Conservation (phyloP, 306 rosid species). For the Mimosa pudica region DNA sequence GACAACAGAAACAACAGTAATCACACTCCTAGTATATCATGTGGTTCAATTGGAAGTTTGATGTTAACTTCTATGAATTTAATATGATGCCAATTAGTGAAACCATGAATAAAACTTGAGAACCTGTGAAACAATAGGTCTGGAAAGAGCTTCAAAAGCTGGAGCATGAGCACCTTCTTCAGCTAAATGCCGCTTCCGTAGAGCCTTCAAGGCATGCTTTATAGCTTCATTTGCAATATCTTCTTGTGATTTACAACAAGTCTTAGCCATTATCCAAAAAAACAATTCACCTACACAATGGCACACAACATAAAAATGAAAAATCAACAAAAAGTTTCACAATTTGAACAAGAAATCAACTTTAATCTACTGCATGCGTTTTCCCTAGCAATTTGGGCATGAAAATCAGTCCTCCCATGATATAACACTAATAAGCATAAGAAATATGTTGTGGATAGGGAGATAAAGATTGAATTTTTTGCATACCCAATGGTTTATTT, state of each 20-base stretch:
- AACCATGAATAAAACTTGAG: conserved; percentile 24
- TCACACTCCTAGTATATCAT: background rate
- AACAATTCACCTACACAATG: conserved; percentile 10
- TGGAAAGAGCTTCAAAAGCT: conserved; percentile 70
- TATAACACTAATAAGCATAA: no score
- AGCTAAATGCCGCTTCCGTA: conserved; percentile 79
- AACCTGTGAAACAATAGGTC: conserved; percentile 70
- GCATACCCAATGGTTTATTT: no score
- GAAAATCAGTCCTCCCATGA: no score
- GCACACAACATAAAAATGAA: background rate
- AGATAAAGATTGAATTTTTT: no score
- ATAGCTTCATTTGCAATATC: conserved; percentile 69
- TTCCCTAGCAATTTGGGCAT: no score
- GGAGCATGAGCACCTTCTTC: conserved; percentile 99
- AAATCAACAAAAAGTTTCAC: no score
- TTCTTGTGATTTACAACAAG: conserved; percentile 52
- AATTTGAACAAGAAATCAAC: no score
- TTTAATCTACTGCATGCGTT: no score
- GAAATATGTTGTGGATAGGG: no score
- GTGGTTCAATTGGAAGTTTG: background rate
- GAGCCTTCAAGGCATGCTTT: conserved; percentile 77
- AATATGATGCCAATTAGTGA: background rate
- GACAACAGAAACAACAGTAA: background rate
- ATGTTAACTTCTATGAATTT: background rate
- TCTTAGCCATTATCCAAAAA: conserved; percentile 29